These are phyloP conservation scores for Phytophthora palmivora DNA, from an alignment of 352 stramenopile genomes.

Conservation along the genomic window DNA sequence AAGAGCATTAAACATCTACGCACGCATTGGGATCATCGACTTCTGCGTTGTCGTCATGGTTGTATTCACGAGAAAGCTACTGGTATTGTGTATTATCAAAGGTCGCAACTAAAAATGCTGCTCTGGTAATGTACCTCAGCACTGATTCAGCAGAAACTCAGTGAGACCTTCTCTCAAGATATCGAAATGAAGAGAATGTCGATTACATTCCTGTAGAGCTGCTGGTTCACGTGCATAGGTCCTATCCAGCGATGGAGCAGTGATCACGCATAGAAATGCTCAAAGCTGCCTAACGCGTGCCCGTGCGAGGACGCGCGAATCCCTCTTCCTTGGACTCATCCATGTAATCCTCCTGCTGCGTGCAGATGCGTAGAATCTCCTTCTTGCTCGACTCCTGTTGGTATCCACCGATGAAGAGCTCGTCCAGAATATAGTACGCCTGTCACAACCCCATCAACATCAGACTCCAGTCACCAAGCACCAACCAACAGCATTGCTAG, in stretches of 20 bases:
- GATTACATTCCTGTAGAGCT: constrained; percentile 21
- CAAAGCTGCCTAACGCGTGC: constrained; percentile 72
- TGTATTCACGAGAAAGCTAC: neutral
- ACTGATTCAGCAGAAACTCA: neutral
- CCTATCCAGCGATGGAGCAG: neutral
- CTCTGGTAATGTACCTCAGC: no score
- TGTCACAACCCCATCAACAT: constrained; percentile 15
- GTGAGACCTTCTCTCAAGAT: no score
- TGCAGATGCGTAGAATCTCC: constrained; percentile 90
- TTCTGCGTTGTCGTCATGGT: constrained; percentile 16
- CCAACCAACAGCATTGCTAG: neutral
- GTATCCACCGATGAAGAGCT: constrained; percentile 98
- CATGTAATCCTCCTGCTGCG: constrained; percentile 92
- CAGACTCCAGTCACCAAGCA: neutral
- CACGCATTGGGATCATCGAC: constrained; percentile 4
- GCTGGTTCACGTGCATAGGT: neutral
- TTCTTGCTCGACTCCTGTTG: constrained; percentile 97
- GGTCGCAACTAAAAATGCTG: constrained; percentile 24
- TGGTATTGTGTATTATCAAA: constrained; percentile 9
- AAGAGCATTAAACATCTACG: neutral
- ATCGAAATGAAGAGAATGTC: constrained; percentile 14
- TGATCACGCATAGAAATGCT: constrained; percentile 9
- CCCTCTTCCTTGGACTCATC: constrained; percentile 90
- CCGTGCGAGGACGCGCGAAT: constrained; percentile 68
- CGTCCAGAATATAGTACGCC: constrained; percentile 99